Conservation (phyloP, 2,329 filamentous ascomycete genomes). For the Phaeosphaeriaceae sp. region DNA sequence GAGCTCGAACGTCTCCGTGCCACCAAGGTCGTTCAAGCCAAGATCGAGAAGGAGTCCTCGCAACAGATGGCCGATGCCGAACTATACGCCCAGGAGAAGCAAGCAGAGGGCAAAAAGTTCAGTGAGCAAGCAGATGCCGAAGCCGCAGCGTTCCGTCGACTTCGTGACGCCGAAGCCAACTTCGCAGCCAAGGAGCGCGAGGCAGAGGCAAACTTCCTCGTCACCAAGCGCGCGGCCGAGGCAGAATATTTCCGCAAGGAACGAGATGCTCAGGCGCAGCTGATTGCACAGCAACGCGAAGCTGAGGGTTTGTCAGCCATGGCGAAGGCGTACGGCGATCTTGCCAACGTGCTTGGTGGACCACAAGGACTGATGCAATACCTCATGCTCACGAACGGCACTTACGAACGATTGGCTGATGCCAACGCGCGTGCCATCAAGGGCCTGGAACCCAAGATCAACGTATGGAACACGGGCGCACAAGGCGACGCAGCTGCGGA, state of each 20-base stretch:
- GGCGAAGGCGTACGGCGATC: constrained; percentile 78
- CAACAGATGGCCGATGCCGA: constrained; percentile 71
- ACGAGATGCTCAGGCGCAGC: constrained; percentile 66
- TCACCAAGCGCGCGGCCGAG: constrained; percentile 52
- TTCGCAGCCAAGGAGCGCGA: constrained; percentile 50
- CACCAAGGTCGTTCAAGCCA: constrained; percentile 78
- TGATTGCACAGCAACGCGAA: constrained; percentile 70
- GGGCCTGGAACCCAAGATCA: constrained; percentile 87
- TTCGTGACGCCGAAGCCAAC: constrained; percentile 53
- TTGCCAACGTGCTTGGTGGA: constrained; percentile 77
- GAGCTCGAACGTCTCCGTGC: constrained; percentile 83
- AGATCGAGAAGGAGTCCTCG: constrained; percentile 70
- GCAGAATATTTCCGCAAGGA: constrained; percentile 51
- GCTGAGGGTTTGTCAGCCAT: constrained; percentile 79
- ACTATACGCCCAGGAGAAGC: constrained; percentile 57
- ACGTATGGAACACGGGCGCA: constrained; percentile 82
- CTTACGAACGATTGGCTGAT: constrained; percentile 77
- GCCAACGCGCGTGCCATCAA: constrained; percentile 79
- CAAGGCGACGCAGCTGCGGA: constrained; percentile 59
- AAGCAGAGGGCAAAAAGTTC: constrained; percentile 63
- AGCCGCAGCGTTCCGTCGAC: constrained; percentile 55
- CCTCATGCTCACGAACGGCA: constrained; percentile 86
- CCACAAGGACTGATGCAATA: constrained; percentile 74
- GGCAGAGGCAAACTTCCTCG: constrained; percentile 59
- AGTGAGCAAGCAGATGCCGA: constrained; percentile 67